phyloP scores from a whole-genome alignment of 306 rosid genomes.

The Vachellia pachyceras region DNA sequence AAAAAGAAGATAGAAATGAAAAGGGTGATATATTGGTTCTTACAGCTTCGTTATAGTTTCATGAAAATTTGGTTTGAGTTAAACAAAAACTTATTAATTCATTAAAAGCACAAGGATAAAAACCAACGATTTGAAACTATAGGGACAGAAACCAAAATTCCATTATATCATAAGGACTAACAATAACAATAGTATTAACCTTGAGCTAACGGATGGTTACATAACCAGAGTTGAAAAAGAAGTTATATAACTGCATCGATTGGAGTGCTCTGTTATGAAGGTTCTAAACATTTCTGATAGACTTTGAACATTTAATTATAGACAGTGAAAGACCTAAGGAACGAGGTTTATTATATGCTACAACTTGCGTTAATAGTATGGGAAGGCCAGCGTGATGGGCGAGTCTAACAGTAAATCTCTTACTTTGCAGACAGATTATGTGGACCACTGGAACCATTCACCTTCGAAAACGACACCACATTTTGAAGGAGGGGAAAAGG shows the following conservation, averaged over 20 bases:
- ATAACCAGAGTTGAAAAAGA: not conserved
- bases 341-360: not conserved
- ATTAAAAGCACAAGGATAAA: too few species aligned
- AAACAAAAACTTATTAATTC: too few species aligned
- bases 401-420: conserved; percentile 13
- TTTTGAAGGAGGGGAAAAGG: not conserved
- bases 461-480: conserved; percentile 45
- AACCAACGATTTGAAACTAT: too few species aligned
- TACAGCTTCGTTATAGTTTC: too few species aligned
- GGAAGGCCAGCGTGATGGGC: conserved; percentile 4
- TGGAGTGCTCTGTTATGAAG: conserved; percentile 22
- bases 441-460: conserved; percentile 49
- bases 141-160: too few species aligned
- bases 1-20: not conserved
- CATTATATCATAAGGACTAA: too few species aligned
- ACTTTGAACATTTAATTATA: not conserved
- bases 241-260: not conserved
- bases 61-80: too few species aligned
- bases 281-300: conserved; percentile 20
- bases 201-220: too few species aligned
- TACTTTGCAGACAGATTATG: not conserved
- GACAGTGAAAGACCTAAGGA: not conserved
- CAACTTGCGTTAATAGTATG: not conserved
- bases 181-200: too few species aligned
- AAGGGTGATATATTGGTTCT: too few species aligned